These are phyloP conservation scores for Pholiota microspora DNA, from an alignment of 768 basidiomycete species.

Conservation along the genomic window DNA sequence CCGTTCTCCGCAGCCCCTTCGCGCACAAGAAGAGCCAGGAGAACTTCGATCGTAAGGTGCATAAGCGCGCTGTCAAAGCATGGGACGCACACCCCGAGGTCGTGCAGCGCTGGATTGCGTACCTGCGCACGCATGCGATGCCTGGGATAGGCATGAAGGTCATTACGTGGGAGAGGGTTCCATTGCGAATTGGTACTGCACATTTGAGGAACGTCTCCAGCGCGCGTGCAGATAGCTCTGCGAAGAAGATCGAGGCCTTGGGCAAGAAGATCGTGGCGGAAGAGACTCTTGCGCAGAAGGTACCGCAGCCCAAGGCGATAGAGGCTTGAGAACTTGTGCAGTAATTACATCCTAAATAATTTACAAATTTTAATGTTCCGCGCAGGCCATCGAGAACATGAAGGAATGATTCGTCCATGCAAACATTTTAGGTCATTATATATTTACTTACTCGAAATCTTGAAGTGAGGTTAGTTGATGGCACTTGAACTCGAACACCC, in stretches of 20 bases:
- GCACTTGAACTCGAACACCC: no score
- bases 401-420: no score
- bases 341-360: not conserved
- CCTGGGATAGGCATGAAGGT: conserved; percentile 88
- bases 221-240: not conserved
- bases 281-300: conserved; percentile 9
- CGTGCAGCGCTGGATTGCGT: conserved; percentile 77
- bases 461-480: no score
- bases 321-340: not conserved
- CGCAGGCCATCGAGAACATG: no score
- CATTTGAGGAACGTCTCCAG: not conserved
- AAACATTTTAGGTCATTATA: no score
- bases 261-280: conserved; percentile 31
- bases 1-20: conserved; percentile 84
- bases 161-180: conserved; percentile 72
- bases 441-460: no score
- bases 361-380: not conserved
- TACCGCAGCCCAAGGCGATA: not conserved
- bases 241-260: conserved; percentile 25
- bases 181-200: conserved; percentile 40
- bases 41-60: conserved; percentile 86
- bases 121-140: conserved; percentile 71
- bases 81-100: conserved; percentile 84
- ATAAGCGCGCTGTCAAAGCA: conserved; percentile 85
- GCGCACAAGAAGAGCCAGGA: conserved; percentile 93